Evolutionary conservation across 176 grass and related monocot species (phyloP).

Genomic region (Dactylis glomerata): DNA sequence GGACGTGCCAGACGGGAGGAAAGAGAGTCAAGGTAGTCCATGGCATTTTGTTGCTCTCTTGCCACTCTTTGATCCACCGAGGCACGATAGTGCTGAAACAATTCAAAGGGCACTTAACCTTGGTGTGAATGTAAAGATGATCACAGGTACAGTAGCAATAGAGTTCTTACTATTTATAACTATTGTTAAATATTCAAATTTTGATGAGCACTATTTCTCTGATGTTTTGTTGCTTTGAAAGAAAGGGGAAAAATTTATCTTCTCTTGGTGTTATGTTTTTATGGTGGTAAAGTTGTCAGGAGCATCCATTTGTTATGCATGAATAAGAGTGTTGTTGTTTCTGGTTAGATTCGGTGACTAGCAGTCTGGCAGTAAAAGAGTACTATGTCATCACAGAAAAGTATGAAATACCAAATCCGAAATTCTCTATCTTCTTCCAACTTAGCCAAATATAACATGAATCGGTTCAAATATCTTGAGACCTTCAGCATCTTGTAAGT

Average conservation of each 20-base stretch:
- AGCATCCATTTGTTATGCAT: background rate
- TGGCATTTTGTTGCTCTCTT: conserved; percentile 53
- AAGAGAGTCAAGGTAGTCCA: conserved; percentile 51
- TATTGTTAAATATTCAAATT: background rate
- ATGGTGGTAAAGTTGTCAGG: too few relatives aligned
- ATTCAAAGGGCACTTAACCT: conserved; percentile 57
- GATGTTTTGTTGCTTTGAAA: background rate
- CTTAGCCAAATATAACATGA: background rate
- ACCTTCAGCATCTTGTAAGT: background rate
- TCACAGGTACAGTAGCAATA: conserved; percentile 41
- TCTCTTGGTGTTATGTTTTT: background rate
- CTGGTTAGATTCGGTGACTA: background rate
- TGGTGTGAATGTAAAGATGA: conserved; percentile 70
- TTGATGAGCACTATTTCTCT: background rate
- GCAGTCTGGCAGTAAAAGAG: background rate
- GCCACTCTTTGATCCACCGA: conserved; percentile 65
- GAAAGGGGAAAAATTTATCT: background rate
- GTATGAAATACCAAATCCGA: background rate
- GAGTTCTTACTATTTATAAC: background rate
- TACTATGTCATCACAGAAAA: background rate
- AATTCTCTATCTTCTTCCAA: background rate
- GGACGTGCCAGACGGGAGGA: conserved; percentile 49
- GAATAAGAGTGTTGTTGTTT: background rate
- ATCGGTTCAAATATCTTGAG: background rate
- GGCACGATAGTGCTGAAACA: conserved; percentile 61